Evolutionary conservation across 345 rosid species (phyloP).

Genomic region (Euphorbia tirucalli): DNA sequence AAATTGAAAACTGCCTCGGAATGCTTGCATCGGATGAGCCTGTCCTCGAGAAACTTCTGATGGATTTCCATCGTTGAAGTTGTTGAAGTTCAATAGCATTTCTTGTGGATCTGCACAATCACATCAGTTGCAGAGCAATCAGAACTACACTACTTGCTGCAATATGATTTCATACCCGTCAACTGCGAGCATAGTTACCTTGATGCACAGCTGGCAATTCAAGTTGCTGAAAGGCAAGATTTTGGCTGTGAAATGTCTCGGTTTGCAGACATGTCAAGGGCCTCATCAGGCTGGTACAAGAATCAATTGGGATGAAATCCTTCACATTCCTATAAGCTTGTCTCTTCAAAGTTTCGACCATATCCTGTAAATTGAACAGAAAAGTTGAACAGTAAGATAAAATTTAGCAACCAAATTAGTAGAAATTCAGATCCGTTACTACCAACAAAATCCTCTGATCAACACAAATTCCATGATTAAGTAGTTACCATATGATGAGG

Average conservation of each 20-base stretch:
- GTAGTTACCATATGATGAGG: slow-evolving; percentile 37
- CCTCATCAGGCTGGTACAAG: slow-evolving; percentile 29
- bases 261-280: slow-evolving; percentile 31
- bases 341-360: slow-evolving; percentile 41
- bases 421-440: background rate
- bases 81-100: slow-evolving; percentile 23
- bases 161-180: background rate
- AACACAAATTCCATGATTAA: background rate
- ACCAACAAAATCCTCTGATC: too few species aligned
- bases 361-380: slow-evolving; percentile 23
- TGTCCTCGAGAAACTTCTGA: slow-evolving; percentile 16
- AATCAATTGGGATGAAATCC: slow-evolving; percentile 23
- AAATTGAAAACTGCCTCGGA: slow-evolving; percentile 36
- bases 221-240: slow-evolving; percentile 27
- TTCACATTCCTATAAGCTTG: slow-evolving; percentile 45
- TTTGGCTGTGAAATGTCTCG: slow-evolving; percentile 24
- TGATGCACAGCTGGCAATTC: slow-evolving; percentile 28
- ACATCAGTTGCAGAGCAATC: background rate
- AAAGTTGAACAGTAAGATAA: slow-evolving; percentile 3
- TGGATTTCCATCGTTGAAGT: slow-evolving; percentile 21
- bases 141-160: background rate
- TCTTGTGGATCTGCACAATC: slow-evolving; percentile 32
- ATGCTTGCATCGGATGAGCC: slow-evolving; percentile 4
- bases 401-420: background rate
- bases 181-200: slow-evolving; percentile 28